phyloP scores from a whole-genome alignment of 2,329 filamentous ascomycete species.

The Stemphylium vesicarium region DNA sequence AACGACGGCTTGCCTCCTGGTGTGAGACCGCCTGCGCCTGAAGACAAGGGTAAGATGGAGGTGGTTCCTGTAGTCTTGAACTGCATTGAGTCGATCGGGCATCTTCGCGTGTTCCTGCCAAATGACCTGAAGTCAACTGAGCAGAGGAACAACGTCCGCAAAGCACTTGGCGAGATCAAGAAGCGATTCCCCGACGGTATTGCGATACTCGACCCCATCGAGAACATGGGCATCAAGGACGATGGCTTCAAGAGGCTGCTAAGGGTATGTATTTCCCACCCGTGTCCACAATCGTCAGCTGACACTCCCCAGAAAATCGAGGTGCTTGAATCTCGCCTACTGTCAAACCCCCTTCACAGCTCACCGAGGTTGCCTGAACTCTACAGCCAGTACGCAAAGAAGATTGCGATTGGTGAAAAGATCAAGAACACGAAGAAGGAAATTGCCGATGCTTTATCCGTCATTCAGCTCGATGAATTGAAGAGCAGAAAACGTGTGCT shows the following conservation, averaged over 20 bases:
- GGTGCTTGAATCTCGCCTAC: constrained; percentile 86
- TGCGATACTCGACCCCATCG: constrained; percentile 86
- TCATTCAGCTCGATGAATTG: constrained; percentile 93
- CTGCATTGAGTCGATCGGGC: constrained; percentile 82
- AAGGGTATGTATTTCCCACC: constrained; percentile 52
- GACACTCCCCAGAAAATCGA: constrained; percentile 79
- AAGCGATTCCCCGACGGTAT: constrained; percentile 91
- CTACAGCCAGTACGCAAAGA: constrained; percentile 85
- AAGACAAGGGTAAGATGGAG: constrained; percentile 74
- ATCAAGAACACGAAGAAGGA: constrained; percentile 90
- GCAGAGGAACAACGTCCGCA: constrained; percentile 72
- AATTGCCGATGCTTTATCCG: constrained; percentile 82
- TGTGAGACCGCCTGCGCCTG: constrained; percentile 65
- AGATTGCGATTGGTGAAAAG: constrained; percentile 75
- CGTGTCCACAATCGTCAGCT: neutral
- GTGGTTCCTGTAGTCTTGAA: constrained; percentile 85
- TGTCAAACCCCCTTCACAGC: constrained; percentile 89
- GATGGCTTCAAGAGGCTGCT: constrained; percentile 92
- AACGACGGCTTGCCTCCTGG: constrained; percentile 70
- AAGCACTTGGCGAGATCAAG: constrained; percentile 77
- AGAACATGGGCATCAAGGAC: constrained; percentile 94
- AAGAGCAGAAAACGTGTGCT: constrained; percentile 96
- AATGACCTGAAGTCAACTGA: constrained; percentile 72
- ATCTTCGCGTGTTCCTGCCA: constrained; percentile 82
- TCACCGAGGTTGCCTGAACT: constrained; percentile 83